Base-by-base conservation (phyloP, 805 yeast genomes). In the Myxozyma melibiosi region DNA sequence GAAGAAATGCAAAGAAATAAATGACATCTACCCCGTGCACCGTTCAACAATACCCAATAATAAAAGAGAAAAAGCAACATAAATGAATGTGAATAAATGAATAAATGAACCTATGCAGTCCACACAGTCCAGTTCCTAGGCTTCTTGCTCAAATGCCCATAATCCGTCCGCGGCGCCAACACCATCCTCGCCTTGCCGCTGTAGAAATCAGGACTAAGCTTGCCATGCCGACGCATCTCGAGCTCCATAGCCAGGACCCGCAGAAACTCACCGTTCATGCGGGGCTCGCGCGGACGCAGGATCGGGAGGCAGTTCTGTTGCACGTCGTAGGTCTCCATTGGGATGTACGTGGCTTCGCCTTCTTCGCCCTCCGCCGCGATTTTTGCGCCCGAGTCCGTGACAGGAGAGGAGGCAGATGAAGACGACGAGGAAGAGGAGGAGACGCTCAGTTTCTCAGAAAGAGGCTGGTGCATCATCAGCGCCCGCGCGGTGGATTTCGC, bases 211-310 rank as follows among this genome's bases (percentile, higher is more conserved):
- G 64, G 64, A 50, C 69, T 69, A 25, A 71, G 63, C 53, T 72
- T 72, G 28, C 74, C 74, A 45, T 65, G 58, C 27, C 58, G 55
- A 27, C 73, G 65, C 74, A 71, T 71, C 34, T 65, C 58, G 28
- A 66, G 61, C 52, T 71, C 75, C 41, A 71, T 58, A 2, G 75
- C 75, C 35, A 68, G 63, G 22, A 71, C 55, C 13, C 73, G 70
- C 41, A 70, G 64, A 53, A 70, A 71, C 30, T 67, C 68, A 20
- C 73, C 66, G 56, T 71, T 71, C 63, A 69, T 62, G 9, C 74
- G 68, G 14, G 66, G 64, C 48, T 69, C 72, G 14, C 73, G 69
- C 2, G 72, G 70, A 4, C 71, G 65, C 9, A 61, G 37, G 34
- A 66, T 61, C 7, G 67, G 69, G 18, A 68, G 57, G 27, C 67